Evolutionary conservation across 495 filamentous ascomycete genomes (phyloP), one percentile per base, ranked within the genome.

Genomic region (Podospora anserina): DNA sequence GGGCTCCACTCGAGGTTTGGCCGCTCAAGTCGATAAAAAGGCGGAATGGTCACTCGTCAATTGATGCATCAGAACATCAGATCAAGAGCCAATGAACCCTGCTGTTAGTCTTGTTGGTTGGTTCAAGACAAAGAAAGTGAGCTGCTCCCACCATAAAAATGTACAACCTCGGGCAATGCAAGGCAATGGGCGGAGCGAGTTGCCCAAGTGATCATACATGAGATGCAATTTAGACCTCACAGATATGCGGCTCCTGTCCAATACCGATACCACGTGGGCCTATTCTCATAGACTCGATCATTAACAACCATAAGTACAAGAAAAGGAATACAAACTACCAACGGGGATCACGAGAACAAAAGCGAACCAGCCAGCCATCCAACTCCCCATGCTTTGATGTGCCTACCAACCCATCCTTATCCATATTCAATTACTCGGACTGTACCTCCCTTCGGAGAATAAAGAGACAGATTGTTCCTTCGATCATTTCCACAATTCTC

Each of bases 291-390:
- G 19, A 20, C 23, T 5, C 56, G 6, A 20, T 58, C 1, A 20
- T 27, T 27, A 27, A 58, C 56, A 27, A 58, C 56, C 56, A 58
- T 20, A 58, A 58, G n/a, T 20, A 58, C 19, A 58, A 58, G 56
- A 58, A 58, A 58, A 58, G 18, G 0, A 58, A 20, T 20, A 58
- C 4, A 20, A 58, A 58, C n/a, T 19, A 58, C 59, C 16, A 63
- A 55, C 32, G 26, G 34, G 28, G 44, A 26, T 28, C 15, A 20
- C 27, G n/a, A 66, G n/a, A 65, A 54, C 30, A 5, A 62, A 34
- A 66, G 0, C 62, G 0, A 15, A 32, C 30, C 30, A 18, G 23
- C 23, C 64, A 1, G 19, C 34, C 39, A 9, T 4, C 54, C 64
- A 1, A 32, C 19, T n/a, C 32, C 13, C 62, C 19, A 59, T 59